Evolutionary conservation across 2,329 filamentous ascomycete genomes (phyloP), one percentile per base, ranked within the genome.

Genomic region (Scedosporium aurantiacum): DNA sequence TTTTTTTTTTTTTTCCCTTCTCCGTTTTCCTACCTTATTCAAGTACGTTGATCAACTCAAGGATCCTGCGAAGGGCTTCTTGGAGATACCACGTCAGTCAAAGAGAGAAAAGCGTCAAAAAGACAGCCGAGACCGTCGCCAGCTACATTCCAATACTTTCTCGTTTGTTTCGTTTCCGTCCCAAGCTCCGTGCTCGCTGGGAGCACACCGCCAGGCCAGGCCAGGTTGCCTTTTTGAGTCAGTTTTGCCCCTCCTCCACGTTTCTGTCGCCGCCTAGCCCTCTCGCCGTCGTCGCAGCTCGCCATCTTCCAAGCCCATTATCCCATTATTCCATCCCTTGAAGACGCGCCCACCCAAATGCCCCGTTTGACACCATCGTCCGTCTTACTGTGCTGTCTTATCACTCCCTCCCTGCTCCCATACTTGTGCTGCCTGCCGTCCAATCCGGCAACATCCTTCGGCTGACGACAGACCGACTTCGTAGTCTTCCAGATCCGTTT

Each of bases 251-350:
- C 55, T 28, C 55, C n/a, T 57, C 55, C 16, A 28, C 28, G 55
- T 18, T 16, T 27, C 55, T 21, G 28, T 57, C 55, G 37, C 23
- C 28, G 25, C 28, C 27, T 27, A n/a, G 57, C 57, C 57, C 37
- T 52, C 41, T 41, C 32, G 57, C 57, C 18, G 58, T 27, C 3
- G n/a, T 60, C 47, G 21, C 45, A 60, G 58, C 41, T 54, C 58
- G 45, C 58, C 25, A 54, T 60, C 25, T 18, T 16, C 41, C n/a
- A 27, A 25, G 57, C 16, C 41, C 57, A 59, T 43, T 50, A 37
- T 47, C 58, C 58, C 45, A 59, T 43, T 50, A 37, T 47, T 45
- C 58, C 45, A 47, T 47, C 18, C 58, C n/a, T 37, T 21, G 47
- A 52, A n/a, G 3, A 27, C 47, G 47, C 47, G 2, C 21, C 21